Evolutionary conservation across 2,329 filamentous ascomycete genomes (phyloP).

Genomic region (Emydomyces testavorans): DNA sequence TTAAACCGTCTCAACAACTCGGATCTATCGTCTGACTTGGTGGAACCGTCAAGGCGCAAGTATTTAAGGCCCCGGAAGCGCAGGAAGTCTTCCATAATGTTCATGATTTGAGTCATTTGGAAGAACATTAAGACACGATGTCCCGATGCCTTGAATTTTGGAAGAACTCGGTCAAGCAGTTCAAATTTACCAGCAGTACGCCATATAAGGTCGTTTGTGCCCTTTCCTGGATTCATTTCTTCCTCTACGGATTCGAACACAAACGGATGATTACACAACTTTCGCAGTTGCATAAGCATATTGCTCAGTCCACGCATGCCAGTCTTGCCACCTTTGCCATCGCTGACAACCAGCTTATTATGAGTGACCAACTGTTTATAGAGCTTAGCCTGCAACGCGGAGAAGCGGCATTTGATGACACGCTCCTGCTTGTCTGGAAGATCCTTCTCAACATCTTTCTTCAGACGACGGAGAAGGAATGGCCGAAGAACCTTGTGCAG

Average conservation of each 20-base stretch:
- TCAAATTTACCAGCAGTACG: slow-evolving; percentile 95
- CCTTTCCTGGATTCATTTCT: slow-evolving; percentile 82
- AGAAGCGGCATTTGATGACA: slow-evolving; percentile 98
- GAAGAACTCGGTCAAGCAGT: slow-evolving; percentile 77
- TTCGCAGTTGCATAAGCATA: slow-evolving; percentile 99
- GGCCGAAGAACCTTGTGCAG: slow-evolving; percentile 94
- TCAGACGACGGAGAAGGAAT: slow-evolving; percentile 93
- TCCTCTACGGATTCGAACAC: slow-evolving; percentile 97
- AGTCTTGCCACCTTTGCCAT: slow-evolving; percentile 90
- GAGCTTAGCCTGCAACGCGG: slow-evolving; percentile 78
- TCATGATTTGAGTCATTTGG: slow-evolving; percentile 99
- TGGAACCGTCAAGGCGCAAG: slow-evolving; percentile 87
- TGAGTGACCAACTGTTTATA: slow-evolving; percentile 97
- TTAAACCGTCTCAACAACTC: slow-evolving; percentile 86
- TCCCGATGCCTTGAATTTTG: slow-evolving; percentile 81
- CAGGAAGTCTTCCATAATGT: slow-evolving; percentile 98
- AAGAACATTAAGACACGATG: slow-evolving; percentile 99
- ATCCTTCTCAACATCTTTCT: slow-evolving; percentile 99
- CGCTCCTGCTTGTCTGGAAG: slow-evolving; percentile 97
- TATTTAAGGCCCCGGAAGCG: slow-evolving; percentile 74
- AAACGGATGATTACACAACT: slow-evolving; percentile 97
- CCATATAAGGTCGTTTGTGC: slow-evolving; percentile 90
- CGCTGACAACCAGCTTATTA: slow-evolving; percentile 87
- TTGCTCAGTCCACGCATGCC: slow-evolving; percentile 92
- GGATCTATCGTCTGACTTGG: slow-evolving; percentile 93